A percentile compares a stretch with the other conserved stretches of the same genome.
Evolutionary conservation across 257 asterid genomes (phyloP).

Genomic region (Handroanthus guayacan): DNA sequence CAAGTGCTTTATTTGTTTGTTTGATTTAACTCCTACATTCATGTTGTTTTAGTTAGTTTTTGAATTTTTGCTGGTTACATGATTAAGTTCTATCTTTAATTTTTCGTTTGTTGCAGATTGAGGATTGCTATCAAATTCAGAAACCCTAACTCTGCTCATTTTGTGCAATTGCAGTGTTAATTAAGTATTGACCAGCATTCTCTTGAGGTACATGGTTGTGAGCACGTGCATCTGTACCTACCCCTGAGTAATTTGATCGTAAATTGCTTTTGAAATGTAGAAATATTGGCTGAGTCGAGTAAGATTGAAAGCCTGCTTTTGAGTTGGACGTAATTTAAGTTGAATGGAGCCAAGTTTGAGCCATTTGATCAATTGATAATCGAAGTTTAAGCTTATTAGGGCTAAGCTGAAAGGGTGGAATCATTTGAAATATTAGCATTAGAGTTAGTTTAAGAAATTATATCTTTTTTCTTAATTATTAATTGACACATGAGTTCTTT

Average conservation of each 20-base stretch:
- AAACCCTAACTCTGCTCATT: conserved; percentile 26
- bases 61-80: conserved; percentile 9
- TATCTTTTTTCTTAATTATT: conserved; percentile 3
- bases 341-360: not conserved
- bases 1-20: conserved; percentile 8
- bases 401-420: not conserved
- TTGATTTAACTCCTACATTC: conserved; percentile 22
- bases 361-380: not conserved
- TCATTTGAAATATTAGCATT: not conserved
- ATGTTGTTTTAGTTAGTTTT: not conserved
- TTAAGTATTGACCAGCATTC: not conserved
- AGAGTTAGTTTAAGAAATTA: not conserved
- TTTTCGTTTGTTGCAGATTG: conserved; percentile 30
- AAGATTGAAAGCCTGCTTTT: not conserved
- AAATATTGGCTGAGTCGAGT: not conserved
- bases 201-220: conserved; percentile 33
- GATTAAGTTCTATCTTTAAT: not conserved
- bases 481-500: not conserved
- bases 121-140: conserved; percentile 26
- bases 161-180: conserved; percentile 17
- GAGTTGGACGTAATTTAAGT: conserved; percentile 24
- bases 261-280: conserved; percentile 14
- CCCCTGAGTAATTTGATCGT: conserved; percentile 1
- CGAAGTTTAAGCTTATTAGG: not conserved
- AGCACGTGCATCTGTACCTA: not conserved